Base-by-base conservation (phyloP, 495 filamentous ascomycete genomes). In the Podospora pseudocomata region DNA sequence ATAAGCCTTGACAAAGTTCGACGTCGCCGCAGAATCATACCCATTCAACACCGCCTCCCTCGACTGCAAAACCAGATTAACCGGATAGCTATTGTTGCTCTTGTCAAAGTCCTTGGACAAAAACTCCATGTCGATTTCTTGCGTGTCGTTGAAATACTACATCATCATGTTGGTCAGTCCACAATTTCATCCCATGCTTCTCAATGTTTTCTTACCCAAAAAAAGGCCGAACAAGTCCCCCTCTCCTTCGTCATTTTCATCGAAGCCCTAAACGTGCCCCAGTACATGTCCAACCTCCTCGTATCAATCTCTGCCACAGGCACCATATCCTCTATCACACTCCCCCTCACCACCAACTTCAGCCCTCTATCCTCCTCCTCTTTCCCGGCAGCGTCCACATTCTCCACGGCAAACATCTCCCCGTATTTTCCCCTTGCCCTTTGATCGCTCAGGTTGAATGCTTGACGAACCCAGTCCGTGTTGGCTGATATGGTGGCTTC, bases 101-200 rank as follows among this genome's bases (percentile, higher is more conserved):
- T 70, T 60, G 67, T 85, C 80, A 69, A 88, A 88, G 63, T 91
- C 81, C 5, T 79, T 75, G 27, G 88, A 88, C 18, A 93, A 82
- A 73, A 91, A 88, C 68, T 93, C 91, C 76, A 93, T 86, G 75
- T 93, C 91, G 68, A 92, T 91, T 70, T 93, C 91, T 75, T 91
- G 89, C 4, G 88, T 89, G 75, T 93, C 86, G 74, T 92, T 91
- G 75, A 84, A 84, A 78, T 90, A 93, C 88, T 90, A 65, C 15
- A 1, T 32, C 0, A 23, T 23, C 20, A 23, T 23, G 20, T 9
- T 20, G 0, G 27, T 57, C 26, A 63, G 63, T 23, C 20, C 1
- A 23, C 20, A 23, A 23, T 23, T 23, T 23, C 20, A 23, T 23
- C 20, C 20, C 20, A 23, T 23, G 20, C 20, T 1, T 23, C 20